Evolutionary conservation across 805 yeast species (phyloP), one percentile per base, ranked within the genome.

Genomic region (Candida maesae): DNA sequence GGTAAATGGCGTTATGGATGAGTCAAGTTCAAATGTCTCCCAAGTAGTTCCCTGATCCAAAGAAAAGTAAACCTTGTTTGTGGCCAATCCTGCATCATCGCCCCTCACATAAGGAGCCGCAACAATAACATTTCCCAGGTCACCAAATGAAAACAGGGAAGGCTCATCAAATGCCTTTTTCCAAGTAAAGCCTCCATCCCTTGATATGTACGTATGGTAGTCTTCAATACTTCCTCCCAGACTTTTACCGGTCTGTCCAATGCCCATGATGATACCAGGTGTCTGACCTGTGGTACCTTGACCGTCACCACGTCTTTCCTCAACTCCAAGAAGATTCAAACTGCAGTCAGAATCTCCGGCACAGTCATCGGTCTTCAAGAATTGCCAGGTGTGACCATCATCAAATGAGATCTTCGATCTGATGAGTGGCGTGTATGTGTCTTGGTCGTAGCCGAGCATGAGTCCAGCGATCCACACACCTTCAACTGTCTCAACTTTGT

Each of bases 141-240:
- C 95, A 36, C 93, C 95, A 63, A 78, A 81, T 0, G 79, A 67
- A 46, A 74, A 78, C 2, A 69, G 48, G 18, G 76, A 63, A 2
- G 86, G 77, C 14, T 66, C 71, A 25, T 78, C 76, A 7, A 78
- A 47, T 0, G 76, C 71, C 42, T 67, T 58, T 24, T 59, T 61
- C 95, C 96, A 88, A 1, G 81, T 64, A n/a, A 70, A 57, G 13
- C 96, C 96, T 23, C 87, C 90, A 63, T 88, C 89, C 46, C 84
- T 68, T 0, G 95, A 83, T 3, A 85, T 54, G 58, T 70, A 88
- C 1, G 93, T 78, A 35, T 64, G 59, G 17, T 64, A 44, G 1
- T 55, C 45, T 4, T 48, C 23, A 7, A 47, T 47, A 24, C 55
- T 52, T 2, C 36, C 17, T 11, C 36, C 45, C 14, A 50, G 34